phyloP scores from a whole-genome alignment of 2,329 filamentous ascomycete genomes.

The Pseudogymnoascus sp. region DNA sequence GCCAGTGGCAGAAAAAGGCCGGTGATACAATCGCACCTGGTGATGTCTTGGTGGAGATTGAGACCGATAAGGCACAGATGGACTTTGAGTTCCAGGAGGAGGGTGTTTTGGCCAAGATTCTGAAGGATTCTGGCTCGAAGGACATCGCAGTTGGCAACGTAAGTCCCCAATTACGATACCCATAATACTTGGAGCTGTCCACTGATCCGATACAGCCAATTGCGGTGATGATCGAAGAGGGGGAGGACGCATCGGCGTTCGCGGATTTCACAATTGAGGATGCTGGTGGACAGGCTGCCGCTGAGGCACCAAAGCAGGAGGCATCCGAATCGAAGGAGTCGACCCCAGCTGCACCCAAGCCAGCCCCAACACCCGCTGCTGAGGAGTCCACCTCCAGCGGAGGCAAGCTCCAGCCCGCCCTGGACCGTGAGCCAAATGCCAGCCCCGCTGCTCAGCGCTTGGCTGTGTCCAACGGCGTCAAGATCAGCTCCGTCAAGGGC shows the following conservation, averaged over 20 bases:
- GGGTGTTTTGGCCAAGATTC: slow-evolving; percentile 85
- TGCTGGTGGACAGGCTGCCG: slow-evolving; percentile 72
- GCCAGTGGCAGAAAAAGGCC: slow-evolving; percentile 93
- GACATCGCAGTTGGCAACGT: slow-evolving; percentile 91
- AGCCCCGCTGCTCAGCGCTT: slow-evolving; percentile 68
- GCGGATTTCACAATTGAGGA: slow-evolving; percentile 81
- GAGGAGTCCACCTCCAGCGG: slow-evolving; percentile 65
- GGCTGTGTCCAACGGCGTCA: slow-evolving; percentile 75
- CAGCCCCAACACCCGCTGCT: slow-evolving; percentile 46
- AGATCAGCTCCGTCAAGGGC: slow-evolving; percentile 72
- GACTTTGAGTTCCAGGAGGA: slow-evolving; percentile 99
- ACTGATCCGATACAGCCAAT: slow-evolving; percentile 61
- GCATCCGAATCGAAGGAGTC: slow-evolving; percentile 51
- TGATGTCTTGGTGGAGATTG: slow-evolving; percentile 94
- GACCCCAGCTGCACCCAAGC: slow-evolving; percentile 45
- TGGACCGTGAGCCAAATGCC: slow-evolving; percentile 73
- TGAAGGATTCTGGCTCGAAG: slow-evolving; percentile 89
- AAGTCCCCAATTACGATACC: slow-evolving; percentile 36
- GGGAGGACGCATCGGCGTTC: slow-evolving; percentile 77
- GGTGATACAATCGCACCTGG: slow-evolving; percentile 82
- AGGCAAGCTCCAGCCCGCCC: slow-evolving; percentile 70
- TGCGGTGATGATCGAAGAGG: slow-evolving; percentile 88
- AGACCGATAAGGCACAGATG: slow-evolving; percentile 99
- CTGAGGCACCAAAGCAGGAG: slow-evolving; percentile 58
- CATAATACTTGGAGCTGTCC: background rate